These are phyloP conservation scores for Chytriomyces sp. DNA, from an alignment of 192 early-diverging fungal species.

Conservation along the genomic window DNA sequence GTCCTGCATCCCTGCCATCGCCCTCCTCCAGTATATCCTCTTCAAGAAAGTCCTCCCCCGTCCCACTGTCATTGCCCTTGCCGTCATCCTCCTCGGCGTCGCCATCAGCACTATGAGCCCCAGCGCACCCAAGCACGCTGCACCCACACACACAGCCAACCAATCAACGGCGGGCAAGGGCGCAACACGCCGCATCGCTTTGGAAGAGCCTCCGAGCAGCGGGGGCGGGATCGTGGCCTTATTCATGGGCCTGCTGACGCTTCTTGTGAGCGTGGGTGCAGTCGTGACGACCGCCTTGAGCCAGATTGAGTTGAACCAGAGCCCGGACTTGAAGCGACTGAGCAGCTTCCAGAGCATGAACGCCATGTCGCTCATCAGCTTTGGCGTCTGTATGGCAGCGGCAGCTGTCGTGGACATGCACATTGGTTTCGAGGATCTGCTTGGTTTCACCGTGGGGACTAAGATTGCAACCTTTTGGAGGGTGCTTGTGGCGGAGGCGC, in stretches of 20 bases:
- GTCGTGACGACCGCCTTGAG: constrained; percentile 10
- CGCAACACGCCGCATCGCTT: neutral
- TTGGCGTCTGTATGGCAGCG: constrained; percentile 10
- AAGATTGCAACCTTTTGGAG: constrained; percentile 6
- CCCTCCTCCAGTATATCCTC: constrained; percentile 17
- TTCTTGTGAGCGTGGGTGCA: constrained; percentile 16
- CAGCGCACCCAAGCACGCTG: neutral
- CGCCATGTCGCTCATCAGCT: constrained; percentile 11
- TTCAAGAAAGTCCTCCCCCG: neutral
- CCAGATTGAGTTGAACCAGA: constrained; percentile 18
- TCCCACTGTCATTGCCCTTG: constrained; percentile 12
- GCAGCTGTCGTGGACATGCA: constrained; percentile 19
- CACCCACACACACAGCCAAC: neutral
- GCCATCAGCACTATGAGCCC: constrained; percentile 10
- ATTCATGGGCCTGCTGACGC: neutral
- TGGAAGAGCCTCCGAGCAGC: neutral
- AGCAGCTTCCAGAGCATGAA: constrained; percentile 19
- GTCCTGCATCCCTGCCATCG: constrained; percentile 30
- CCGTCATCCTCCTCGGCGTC: constrained; percentile 25
- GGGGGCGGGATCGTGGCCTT: neutral
- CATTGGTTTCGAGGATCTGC: neutral
- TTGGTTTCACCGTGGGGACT: neutral
- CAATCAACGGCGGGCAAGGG: neutral
- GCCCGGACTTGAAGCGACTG: constrained; percentile 15
- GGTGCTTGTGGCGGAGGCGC: constrained; percentile 5